phyloP scores from a whole-genome alignment of 768 basidiomycete genomes.

The Dentipellis fragilis region DNA sequence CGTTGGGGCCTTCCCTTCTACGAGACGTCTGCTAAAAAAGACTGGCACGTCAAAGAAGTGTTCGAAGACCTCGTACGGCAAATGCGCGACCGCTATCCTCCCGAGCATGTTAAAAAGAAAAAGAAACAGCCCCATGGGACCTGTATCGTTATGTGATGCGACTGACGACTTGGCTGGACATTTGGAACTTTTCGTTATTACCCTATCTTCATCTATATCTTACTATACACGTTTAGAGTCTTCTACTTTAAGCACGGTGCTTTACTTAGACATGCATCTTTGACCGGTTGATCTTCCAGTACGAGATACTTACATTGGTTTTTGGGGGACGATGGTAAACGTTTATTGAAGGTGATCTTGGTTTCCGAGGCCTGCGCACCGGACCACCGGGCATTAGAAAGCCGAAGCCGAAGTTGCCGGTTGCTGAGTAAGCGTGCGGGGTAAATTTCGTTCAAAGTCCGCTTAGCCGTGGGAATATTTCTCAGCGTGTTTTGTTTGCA shows the following conservation, averaged over 20 bases:
- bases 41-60: slow-evolving; percentile 72
- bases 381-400: too few relatives aligned
- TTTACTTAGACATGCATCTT: not conserved
- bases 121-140: slow-evolving; percentile 21
- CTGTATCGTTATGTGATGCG: slow-evolving; percentile 30
- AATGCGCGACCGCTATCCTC: slow-evolving; percentile 60
- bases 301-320: too few relatives aligned
- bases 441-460: not conserved
- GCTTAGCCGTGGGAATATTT: slow-evolving; percentile 6
- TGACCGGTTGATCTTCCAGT: not conserved
- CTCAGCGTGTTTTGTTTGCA: not conserved
- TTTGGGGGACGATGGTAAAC: too few relatives aligned
- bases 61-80: slow-evolving; percentile 71
- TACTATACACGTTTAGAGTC: not conserved
- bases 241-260: not conserved
- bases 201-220: not conserved
- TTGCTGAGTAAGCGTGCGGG: not conserved
- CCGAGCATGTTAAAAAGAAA: slow-evolving; percentile 24
- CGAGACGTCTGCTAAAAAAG: slow-evolving; percentile 81
- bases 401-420: not conserved
- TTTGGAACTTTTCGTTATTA: not conserved
- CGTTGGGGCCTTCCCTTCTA: slow-evolving; percentile 71
- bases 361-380: too few relatives aligned
- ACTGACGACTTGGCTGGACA: not conserved
- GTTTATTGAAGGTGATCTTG: too few relatives aligned